A percentile compares a stretch with the other conserved stretches of the same genome.
phyloP scores from a whole-genome alignment of 768 basidiomycete genomes.

The Fomitopsis serialis region DNA sequence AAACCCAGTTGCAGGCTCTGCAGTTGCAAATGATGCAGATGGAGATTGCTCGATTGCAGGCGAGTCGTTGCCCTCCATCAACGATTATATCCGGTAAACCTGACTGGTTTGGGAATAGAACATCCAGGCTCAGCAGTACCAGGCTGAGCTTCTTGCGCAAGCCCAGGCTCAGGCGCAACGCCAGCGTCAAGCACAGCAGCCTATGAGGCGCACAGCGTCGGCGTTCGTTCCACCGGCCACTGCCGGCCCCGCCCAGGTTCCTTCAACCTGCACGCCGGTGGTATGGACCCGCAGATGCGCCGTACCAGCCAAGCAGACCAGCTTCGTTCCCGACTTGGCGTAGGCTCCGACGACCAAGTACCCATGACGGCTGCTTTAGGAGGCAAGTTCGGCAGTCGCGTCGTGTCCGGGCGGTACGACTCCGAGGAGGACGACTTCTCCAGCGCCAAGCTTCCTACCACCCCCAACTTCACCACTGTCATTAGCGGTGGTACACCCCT shows the following conservation, averaged over 20 bases:
- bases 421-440: constrained; percentile 35
- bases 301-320: constrained; percentile 67
- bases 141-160: constrained; percentile 64
- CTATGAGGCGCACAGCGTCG: constrained; percentile 42
- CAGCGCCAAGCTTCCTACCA: constrained; percentile 36
- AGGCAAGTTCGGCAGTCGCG: constrained; percentile 70
- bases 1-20: constrained; percentile 56
- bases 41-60: constrained; percentile 79
- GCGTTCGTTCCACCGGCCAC: constrained; percentile 57
- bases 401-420: constrained; percentile 37
- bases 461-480: constrained; percentile 58
- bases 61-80: constrained; percentile 23
- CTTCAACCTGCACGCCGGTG: constrained; percentile 60
- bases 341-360: constrained; percentile 49
- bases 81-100: not conserved
- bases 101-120: constrained; percentile 34
- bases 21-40: constrained; percentile 86
- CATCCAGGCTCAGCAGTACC: constrained; percentile 71
- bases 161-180: constrained; percentile 48
- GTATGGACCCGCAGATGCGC: constrained; percentile 54
- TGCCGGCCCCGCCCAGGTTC: constrained; percentile 62
- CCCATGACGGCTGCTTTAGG: constrained; percentile 81
- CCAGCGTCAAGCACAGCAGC: constrained; percentile 46
- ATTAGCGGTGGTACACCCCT: constrained; percentile 73
- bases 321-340: constrained; percentile 53